Evolutionary conservation across 805 yeast genomes (phyloP), one percentile per base, ranked within the genome.

Genomic region (Kuraishia capsulata): DNA sequence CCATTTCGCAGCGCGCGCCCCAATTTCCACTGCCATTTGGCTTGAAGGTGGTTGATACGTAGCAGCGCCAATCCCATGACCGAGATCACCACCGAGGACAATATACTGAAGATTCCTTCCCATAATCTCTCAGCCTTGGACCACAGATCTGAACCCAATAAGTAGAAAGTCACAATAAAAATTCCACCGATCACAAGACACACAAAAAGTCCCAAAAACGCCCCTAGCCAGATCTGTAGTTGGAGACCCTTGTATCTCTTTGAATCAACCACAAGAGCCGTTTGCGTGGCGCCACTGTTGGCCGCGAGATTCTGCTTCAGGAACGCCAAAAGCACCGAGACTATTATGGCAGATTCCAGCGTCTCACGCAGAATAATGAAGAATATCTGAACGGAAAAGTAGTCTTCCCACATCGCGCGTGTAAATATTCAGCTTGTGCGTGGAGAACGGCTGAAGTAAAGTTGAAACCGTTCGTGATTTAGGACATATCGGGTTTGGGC

Each of bases 101-200:
- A 56, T 11, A 89, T 67, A 48, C 90, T 81, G 52, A 88, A 77
- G 1, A 78, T 60, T 5, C 95, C 95, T 54, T 88, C 97, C 84
- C 95, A 88, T 38, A 85, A 67, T 50, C 92, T 76, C 55, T 88
- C 97, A 30, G 96, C 81, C 42, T 77, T 63, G 6, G 89, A 74
- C 96, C 96, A 88, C 39, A 85, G 62, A 59, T 88, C 94, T 20
- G 79, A 76, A 13, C 96, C 96, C 23, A 89, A 61, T 33, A 78
- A 53, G 51, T 87, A 86, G 57, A 88, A 88, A 4, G 78, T 65
- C 9, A 69, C 59, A 24, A 88, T 76, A 53, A 88, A 82, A 0
- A 74, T 56, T 3, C 79, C 74, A 3, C 97, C 97, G 25, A 88
- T 71, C 4, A 81, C 41, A 41, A 83, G 53, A 51, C 96, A 87